phyloP scores from a whole-genome alignment of 2,329 filamentous ascomycete species.

The Venturia pyrina region DNA sequence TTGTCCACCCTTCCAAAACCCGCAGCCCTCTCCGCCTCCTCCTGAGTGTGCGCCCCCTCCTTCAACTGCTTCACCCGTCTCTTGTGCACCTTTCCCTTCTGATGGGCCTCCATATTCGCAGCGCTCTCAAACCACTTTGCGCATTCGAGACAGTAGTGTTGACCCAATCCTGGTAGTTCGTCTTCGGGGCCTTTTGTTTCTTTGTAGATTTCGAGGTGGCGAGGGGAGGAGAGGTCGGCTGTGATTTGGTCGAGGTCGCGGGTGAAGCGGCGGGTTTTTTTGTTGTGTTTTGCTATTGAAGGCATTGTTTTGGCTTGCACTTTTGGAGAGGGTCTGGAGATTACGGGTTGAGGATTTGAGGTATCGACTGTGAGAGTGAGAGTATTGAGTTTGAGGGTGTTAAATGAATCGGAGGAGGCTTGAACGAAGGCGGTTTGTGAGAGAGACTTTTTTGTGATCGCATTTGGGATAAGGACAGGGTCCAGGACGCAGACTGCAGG shows the following conservation, averaged over 20 bases:
- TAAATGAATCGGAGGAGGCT: no score
- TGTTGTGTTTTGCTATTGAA: constrained; percentile 5
- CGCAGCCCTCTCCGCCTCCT: constrained; percentile 71
- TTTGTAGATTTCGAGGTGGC: constrained; percentile 72
- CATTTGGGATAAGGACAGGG: no score
- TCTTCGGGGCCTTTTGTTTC: constrained; percentile 74
- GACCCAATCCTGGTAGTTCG: constrained; percentile 78
- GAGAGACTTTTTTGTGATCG: no score
- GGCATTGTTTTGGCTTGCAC: background rate
- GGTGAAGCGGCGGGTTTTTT: constrained; percentile 17
- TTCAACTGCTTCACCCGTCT: constrained; percentile 71
- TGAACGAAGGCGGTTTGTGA: background rate
- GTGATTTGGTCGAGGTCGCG: constrained; percentile 92
- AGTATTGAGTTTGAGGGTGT: background rate
- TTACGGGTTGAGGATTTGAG: no score
- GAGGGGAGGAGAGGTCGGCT: constrained; percentile 66
- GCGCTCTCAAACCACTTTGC: constrained; percentile 94
- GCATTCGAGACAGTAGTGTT: constrained; percentile 83
- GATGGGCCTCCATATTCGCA: constrained; percentile 62
- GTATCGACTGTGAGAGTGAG: no score
- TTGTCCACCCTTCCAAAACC: constrained; percentile 61
- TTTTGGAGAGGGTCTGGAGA: no score
- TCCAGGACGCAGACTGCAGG: no score
- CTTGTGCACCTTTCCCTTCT: constrained; percentile 87
- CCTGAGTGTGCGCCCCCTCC: constrained; percentile 78